Evolutionary conservation across 768 basidiomycete genomes (phyloP).

Genomic region (Mycena latifolia): DNA sequence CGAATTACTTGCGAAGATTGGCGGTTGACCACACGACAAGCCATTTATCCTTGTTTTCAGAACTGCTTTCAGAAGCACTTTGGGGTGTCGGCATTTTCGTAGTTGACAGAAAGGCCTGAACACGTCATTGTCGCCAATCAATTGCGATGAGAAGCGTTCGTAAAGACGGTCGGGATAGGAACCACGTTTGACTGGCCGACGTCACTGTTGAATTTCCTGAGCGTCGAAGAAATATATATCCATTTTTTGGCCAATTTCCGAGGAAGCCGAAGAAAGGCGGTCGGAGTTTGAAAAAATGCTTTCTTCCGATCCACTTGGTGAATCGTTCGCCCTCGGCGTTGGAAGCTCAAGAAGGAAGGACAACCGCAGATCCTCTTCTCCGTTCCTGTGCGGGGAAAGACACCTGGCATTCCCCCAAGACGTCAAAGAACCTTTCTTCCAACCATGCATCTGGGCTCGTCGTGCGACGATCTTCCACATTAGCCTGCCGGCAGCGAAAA

Average conservation of each 20-base stretch:
- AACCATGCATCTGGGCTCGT: neutral
- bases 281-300: conserved; percentile 1
- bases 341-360: neutral
- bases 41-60: neutral
- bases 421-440: neutral
- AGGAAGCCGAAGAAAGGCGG: neutral
- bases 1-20: neutral
- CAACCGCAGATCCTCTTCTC: neutral
- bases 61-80: neutral
- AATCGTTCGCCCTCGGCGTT: neutral
- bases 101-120: neutral
- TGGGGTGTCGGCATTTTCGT: neutral
- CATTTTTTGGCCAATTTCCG: neutral
- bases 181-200: neutral
- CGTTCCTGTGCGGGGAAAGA: conserved; percentile 1
- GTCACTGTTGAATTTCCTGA: neutral
- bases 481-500: conserved; percentile 5
- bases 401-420: neutral
- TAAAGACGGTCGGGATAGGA: neutral
- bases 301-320: neutral
- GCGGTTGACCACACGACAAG: too few species aligned
- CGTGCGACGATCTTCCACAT: neutral
- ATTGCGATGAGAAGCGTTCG: neutral
- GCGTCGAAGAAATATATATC: neutral
- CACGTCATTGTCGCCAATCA: too few species aligned